phyloP scores from a whole-genome alignment of 352 stramenopile species.

The Phytophthora palmivora region DNA sequence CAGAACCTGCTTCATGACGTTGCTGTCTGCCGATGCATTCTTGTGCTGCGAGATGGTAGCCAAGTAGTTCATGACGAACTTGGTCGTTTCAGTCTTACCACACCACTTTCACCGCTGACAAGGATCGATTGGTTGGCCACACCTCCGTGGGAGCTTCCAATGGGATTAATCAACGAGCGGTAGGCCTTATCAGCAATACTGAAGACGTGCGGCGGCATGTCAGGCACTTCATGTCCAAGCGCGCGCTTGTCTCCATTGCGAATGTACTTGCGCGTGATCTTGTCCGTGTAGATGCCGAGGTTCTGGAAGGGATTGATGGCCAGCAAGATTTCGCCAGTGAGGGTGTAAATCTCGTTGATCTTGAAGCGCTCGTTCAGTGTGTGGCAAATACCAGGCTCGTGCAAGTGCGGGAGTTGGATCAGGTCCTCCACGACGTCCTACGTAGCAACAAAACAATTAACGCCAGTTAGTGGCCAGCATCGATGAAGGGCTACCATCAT shows the following conservation, averaged over 20 bases:
- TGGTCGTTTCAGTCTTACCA: slow-evolving; percentile 98
- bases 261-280: slow-evolving; percentile 90
- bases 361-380: slow-evolving; percentile 93
- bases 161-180: slow-evolving; percentile 73
- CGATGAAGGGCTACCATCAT: slow-evolving; percentile 15
- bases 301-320: slow-evolving; percentile 92
- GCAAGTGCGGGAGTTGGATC: slow-evolving; percentile 93
- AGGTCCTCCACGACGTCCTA: slow-evolving; percentile 91
- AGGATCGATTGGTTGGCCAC: slow-evolving; percentile 92
- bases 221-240: slow-evolving; percentile 62
- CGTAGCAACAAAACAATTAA: slow-evolving; percentile 4
- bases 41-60: slow-evolving; percentile 88
- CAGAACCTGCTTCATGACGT: slow-evolving; percentile 94
- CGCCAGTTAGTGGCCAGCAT: slow-evolving; percentile 2
- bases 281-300: slow-evolving; percentile 87
- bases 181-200: slow-evolving; percentile 92
- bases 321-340: slow-evolving; percentile 84
- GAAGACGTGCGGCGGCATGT: slow-evolving; percentile 93
- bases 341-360: slow-evolving; percentile 95
- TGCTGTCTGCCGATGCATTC: slow-evolving; percentile 56
- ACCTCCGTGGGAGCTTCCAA: slow-evolving; percentile 39
- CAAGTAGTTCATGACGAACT: slow-evolving; percentile 96
- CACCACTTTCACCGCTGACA: slow-evolving; percentile 93
- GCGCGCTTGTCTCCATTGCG: slow-evolving; percentile 80
- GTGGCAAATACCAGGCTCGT: slow-evolving; percentile 95